Conservation (phyloP, 208 protist genomes). For the Leishmania martiniquensis region DNA sequence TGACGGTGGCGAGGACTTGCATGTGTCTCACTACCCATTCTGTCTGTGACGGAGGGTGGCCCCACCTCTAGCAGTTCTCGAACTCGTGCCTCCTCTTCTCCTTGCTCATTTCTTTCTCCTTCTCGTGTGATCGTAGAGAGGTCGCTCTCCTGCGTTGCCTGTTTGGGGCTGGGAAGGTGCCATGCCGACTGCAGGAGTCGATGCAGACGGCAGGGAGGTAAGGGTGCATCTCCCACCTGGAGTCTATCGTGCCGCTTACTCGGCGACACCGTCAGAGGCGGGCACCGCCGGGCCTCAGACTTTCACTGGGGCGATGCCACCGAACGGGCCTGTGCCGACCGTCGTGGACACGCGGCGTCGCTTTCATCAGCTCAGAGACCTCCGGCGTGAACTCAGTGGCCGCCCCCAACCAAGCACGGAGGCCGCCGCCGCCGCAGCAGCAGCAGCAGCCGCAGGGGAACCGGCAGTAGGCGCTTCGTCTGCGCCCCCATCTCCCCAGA, state of each 20-base stretch:
- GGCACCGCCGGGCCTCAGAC: neutral
- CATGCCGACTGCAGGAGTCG: slow-evolving; percentile 2
- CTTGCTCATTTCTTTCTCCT: neutral
- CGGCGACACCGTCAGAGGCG: neutral
- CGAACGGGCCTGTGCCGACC: neutral
- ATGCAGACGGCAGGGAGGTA: neutral
- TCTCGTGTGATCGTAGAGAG: neutral
- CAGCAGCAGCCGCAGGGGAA: neutral
- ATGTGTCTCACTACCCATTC: neutral
- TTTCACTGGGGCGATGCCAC: neutral
- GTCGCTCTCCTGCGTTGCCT: neutral
- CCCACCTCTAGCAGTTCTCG: neutral
- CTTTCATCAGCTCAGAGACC: slow-evolving; percentile 24
- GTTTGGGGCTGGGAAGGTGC: neutral
- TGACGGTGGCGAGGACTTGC: neutral
- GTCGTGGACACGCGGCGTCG: slow-evolving; percentile 11
- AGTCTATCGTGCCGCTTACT: slow-evolving; percentile 3
- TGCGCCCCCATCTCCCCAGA: neutral
- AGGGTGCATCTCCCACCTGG: slow-evolving; percentile 2
- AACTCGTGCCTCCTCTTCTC: slow-evolving; percentile 6
- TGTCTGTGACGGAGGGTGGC: neutral
- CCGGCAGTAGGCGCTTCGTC: neutral
- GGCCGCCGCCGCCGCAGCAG: neutral
- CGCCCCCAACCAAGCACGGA: neutral
- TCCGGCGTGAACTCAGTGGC: slow-evolving; percentile 27